These are phyloP conservation scores for Penicillium olsonii DNA, from an alignment of 2,329 filamentous ascomycete species.

Conservation along the genomic window DNA sequence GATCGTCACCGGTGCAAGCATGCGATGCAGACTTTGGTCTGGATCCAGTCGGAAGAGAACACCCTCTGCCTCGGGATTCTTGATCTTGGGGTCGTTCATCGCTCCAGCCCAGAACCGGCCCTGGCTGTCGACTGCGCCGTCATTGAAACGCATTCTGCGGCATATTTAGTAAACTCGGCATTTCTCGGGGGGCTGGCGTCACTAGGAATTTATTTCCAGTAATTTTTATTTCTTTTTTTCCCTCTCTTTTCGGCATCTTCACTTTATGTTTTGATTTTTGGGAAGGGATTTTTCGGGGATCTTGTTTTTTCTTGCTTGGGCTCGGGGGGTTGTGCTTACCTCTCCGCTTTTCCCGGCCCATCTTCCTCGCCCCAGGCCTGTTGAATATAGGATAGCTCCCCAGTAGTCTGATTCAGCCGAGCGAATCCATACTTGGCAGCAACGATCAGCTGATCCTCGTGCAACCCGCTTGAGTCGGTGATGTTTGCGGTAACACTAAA, in stretches of 20 bases:
- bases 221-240: not conserved
- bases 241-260: not conserved
- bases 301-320: not conserved
- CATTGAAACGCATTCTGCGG: slow-evolving; percentile 66
- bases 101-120: slow-evolving; percentile 83
- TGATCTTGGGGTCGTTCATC: slow-evolving; percentile 78
- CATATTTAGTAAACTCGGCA: not conserved
- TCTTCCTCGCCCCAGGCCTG: slow-evolving; percentile 57
- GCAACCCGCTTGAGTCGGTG: slow-evolving; percentile 52
- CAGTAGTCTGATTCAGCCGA: slow-evolving; percentile 67
- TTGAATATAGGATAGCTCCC: slow-evolving; percentile 58
- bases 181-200: not conserved
- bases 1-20: slow-evolving; percentile 69
- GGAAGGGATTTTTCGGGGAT: no score
- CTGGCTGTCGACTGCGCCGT: slow-evolving; percentile 76
- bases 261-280: not conserved
- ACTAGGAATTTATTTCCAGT: not conserved
- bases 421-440: slow-evolving; percentile 81
- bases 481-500: slow-evolving; percentile 76
- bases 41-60: slow-evolving; percentile 71
- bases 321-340: slow-evolving; percentile 35
- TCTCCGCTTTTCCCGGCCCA: slow-evolving; percentile 47
- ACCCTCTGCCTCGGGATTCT: slow-evolving; percentile 58
- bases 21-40: slow-evolving; percentile 59
- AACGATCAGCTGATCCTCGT: slow-evolving; percentile 68